Evolutionary conservation across 2,329 filamentous ascomycete species (phyloP), one percentile per base, ranked within the genome.

Genomic region (Claviceps monticola): DNA sequence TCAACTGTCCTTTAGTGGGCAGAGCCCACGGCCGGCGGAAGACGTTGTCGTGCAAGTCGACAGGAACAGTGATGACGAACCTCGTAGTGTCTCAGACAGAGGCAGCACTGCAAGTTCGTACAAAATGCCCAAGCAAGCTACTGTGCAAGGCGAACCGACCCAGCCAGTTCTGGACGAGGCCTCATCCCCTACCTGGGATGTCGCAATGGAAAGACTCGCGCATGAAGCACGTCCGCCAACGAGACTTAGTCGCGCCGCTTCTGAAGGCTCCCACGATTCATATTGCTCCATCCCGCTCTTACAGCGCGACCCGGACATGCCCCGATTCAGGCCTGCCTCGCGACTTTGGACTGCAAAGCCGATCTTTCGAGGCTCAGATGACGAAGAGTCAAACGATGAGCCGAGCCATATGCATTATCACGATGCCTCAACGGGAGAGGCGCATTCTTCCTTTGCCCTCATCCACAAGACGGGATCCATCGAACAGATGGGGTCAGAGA

Each of bases 201-300:
- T 4, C 45, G 55, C 26, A 51, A 45, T 36, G 51, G 49, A 49
- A n/a, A 34, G 21, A 37, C 45, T 51, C 9, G 61, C 56, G 51
- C 56, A 58, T n/a, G 56, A 60, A 1, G 56, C 60, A 4, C 58
- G 59, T 14, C 57, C 59, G 26, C 61, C 64, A 8, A 49, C 54
- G 4, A 69, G 68, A 2, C 70, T 68, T 21, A 67, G 62, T 41
- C 79, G 76, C 0, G 74, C 78, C 57, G 56, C 78, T 3, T 79
- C 78, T 1, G 75, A 79, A 14, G 78, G 77, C 52, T 89, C 87
- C 0, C 76, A 80, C 29, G 81, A 83, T 48, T 91, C 86, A 0
- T 89, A 88, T 62, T 83, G 79, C 41, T 90, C 86, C 0, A 81
- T 83, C 37, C 87, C 88, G 4, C 74, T 93, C 7, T 74, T 94